Percentiles rank a stretch among this genome's conserved stretches.
phyloP scores from a whole-genome alignment of 129 eudicot genomes.

The Flaveria linearis region DNA sequence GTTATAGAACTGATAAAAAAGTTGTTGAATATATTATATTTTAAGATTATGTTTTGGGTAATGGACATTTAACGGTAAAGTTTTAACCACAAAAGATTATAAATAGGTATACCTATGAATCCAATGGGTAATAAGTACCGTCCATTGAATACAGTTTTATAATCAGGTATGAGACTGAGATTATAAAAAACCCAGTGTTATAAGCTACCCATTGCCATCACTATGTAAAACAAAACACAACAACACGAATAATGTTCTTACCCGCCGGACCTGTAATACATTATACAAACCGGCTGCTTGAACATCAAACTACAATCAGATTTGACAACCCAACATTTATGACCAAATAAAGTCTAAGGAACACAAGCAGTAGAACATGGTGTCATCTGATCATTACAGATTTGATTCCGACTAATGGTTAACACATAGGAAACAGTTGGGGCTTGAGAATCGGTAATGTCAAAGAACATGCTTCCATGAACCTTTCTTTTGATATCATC shows the following conservation, averaged over 20 bases:
- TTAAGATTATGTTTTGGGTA: too few relatives aligned
- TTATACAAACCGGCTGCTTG: not conserved
- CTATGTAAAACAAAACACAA: not conserved
- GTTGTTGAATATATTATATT: too few relatives aligned
- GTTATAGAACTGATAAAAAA: too few relatives aligned
- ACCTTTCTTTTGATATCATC: constrained; percentile 47
- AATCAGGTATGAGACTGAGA: too few relatives aligned
- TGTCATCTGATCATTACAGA: constrained; percentile 7
- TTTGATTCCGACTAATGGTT: constrained; percentile 6
- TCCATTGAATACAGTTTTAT: too few relatives aligned
- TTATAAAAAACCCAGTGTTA: too few relatives aligned
- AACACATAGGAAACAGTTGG: constrained; percentile 71
- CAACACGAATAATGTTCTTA: not conserved
- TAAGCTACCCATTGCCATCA: too few relatives aligned
- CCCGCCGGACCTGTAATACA: not conserved
- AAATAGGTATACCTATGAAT: too few relatives aligned
- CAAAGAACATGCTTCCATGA: constrained; percentile 55
- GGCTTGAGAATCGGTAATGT: constrained; percentile 70
- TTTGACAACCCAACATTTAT: not conserved
- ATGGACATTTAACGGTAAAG: too few relatives aligned
- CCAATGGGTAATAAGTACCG: too few relatives aligned
- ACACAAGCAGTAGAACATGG: constrained; percentile 10
- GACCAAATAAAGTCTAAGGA: not conserved
- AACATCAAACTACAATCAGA: not conserved
- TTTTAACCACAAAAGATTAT: too few relatives aligned